Base-by-base conservation (phyloP, 2,329 filamentous ascomycete species). In the Torrubiella hemipterigena region DNA sequence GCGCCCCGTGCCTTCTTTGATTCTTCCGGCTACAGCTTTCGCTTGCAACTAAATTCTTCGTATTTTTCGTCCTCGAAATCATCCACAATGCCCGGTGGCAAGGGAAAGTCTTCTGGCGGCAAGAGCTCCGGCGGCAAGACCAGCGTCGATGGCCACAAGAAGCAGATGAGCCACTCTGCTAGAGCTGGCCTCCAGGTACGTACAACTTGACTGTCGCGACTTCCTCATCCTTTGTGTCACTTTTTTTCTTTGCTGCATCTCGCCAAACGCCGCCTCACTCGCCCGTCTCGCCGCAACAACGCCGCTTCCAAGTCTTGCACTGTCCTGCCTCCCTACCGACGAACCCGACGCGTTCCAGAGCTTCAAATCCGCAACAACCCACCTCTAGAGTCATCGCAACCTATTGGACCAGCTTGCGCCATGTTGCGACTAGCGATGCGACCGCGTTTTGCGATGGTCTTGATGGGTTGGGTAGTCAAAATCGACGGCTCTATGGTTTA, bases 151-250 rank as follows among this genome's bases (percentile, higher is more conserved):
- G 72, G 70, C 33, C 65, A 77, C 55, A 83, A 82, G 67, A 94
- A 94, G 69, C 80, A 83, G 54, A 83, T 93, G 65, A 93, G 91
- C 65, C 87, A 94, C 69, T 94, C 86, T 49, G 84, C 85, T 53
- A 87, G 91, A 61, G 87, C 87, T 56, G 87, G 87, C 55, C 73
- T 95, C 47, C 87, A 95, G 81, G 87, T 95, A 69, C 71, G 83
- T 65, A 51, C 35, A 28, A 34, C 36, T 17, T 15, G 19, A 19
- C 30, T 28, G 15, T 32, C 17, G 14, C 12, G 28, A 38, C 33
- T 29, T 25, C 30, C 14, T 20, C 18, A 13, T 33, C 31, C 31
- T 20, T 42, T 16, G 17, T 38, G 27, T 33, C 40, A 31, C 36
- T 35, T 36, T 36, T 37, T 38, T 34, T 29, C 48, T 43, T 45